Evolutionary conservation across 148 eudicot genomes (phyloP).

Genomic region (Nepenthes gracilis): DNA sequence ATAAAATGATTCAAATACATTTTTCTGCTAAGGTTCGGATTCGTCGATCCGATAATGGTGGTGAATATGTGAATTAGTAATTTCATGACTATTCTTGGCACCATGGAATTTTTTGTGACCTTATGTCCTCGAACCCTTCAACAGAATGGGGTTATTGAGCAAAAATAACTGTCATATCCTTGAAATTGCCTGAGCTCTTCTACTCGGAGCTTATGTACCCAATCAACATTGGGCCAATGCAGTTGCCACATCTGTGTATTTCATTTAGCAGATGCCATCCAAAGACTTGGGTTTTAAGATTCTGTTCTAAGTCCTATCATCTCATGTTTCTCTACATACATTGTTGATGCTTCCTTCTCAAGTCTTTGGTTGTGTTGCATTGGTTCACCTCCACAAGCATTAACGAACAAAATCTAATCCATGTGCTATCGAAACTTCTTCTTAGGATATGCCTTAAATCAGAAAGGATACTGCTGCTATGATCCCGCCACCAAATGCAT

Average conservation of each 20-base stretch:
- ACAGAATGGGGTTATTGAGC: background rate
- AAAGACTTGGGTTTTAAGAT: background rate
- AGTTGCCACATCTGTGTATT: background rate
- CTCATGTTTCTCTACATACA: background rate
- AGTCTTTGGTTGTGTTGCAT: background rate
- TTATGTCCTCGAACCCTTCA: background rate
- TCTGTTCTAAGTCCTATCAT: background rate
- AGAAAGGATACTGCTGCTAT: constrained; percentile 4
- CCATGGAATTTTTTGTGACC: background rate
- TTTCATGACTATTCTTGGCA: background rate
- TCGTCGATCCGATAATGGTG: background rate
- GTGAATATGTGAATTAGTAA: no score
- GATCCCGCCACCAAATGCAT: background rate
- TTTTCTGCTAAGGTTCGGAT: background rate
- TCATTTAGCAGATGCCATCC: background rate
- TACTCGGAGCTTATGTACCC: background rate
- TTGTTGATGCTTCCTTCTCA: background rate
- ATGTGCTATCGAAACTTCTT: background rate
- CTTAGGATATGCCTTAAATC: background rate
- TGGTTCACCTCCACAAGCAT: background rate
- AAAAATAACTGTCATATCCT: background rate
- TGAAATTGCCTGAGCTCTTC: background rate
- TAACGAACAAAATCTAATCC: background rate
- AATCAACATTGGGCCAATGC: background rate
- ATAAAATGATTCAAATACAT: background rate